These are phyloP conservation scores for Gilbertella persicaria DNA, from an alignment of 371 early-diverging fungal species.

Conservation along the genomic window DNA sequence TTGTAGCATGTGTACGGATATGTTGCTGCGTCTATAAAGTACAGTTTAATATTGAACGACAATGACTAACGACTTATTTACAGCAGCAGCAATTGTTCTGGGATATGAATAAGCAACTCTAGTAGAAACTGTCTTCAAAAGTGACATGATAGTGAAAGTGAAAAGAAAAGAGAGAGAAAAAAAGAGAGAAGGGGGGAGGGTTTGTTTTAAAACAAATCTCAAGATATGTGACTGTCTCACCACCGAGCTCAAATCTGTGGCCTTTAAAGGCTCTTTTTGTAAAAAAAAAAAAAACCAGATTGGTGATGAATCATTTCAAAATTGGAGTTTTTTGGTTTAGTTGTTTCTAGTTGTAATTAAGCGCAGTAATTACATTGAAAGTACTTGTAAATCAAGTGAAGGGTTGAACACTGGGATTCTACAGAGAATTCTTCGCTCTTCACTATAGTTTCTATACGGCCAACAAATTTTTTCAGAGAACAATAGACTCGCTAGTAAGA, in stretches of 20 bases:
- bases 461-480: no score
- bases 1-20: conserved; percentile 24
- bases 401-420: no score
- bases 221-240: conserved; percentile 5
- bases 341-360: no score
- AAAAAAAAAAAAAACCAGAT: background rate
- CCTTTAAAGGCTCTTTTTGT: conserved; percentile 9
- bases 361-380: no score
- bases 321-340: no score
- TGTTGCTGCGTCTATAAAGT: conserved; percentile 14
- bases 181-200: conserved; percentile 3
- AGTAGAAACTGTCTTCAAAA: conserved; percentile 10
- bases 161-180: background rate
- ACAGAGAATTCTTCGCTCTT: no score
- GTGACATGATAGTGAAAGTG: conserved; percentile 6
- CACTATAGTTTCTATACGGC: no score
- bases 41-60: background rate
- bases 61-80: conserved; percentile 1
- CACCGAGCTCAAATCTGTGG: conserved; percentile 9
- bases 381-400: no score
- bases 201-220: background rate
- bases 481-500: no score
- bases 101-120: conserved; percentile 8
- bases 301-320: background rate
- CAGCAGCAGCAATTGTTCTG: conserved; percentile 9